Conservation (phyloP, 179 eudicot species). For the Beta lomatogona region DNA sequence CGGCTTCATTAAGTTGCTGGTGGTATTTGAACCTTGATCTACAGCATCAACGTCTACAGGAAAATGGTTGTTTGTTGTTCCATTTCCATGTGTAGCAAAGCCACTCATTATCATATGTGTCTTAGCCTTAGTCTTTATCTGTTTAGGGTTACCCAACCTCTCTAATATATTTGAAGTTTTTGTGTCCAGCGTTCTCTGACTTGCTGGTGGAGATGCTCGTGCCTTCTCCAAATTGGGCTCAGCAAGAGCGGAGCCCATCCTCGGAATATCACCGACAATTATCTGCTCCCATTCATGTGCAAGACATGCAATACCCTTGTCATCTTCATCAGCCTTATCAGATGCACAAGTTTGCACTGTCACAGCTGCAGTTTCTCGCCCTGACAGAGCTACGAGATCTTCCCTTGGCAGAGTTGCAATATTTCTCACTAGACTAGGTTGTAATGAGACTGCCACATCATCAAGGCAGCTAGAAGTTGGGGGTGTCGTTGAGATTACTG, state of each 20-base stretch:
- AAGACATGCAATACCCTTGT: constrained; percentile 38
- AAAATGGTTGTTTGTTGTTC: constrained; percentile 43
- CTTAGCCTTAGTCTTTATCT: constrained; percentile 47
- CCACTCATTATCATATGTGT: constrained; percentile 38
- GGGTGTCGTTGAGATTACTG: constrained; percentile 17
- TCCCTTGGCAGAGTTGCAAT: constrained; percentile 28
- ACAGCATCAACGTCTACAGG: constrained; percentile 28
- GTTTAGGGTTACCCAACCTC: constrained; percentile 76
- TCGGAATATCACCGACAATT: constrained; percentile 47
- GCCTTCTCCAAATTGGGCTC: constrained; percentile 40
- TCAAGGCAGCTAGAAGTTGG: constrained; percentile 23
- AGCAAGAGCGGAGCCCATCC: constrained; percentile 40
- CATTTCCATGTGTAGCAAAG: constrained; percentile 18
- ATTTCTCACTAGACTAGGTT: constrained; percentile 4
- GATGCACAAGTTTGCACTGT: constrained; percentile 23
- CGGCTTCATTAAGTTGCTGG: constrained; percentile 69
- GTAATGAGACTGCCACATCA: constrained; percentile 20
- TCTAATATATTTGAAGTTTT: constrained; percentile 74
- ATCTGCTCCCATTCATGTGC: constrained; percentile 80
- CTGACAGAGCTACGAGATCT: neutral
- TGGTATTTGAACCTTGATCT: constrained; percentile 31
- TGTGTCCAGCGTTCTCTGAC: constrained; percentile 51
- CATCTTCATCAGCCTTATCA: constrained; percentile 29
- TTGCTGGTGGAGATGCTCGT: constrained; percentile 28
- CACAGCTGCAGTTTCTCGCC: constrained; percentile 7